Conservation (phyloP, 129 eudicot species). For the Helianthus tuberosus region DNA sequence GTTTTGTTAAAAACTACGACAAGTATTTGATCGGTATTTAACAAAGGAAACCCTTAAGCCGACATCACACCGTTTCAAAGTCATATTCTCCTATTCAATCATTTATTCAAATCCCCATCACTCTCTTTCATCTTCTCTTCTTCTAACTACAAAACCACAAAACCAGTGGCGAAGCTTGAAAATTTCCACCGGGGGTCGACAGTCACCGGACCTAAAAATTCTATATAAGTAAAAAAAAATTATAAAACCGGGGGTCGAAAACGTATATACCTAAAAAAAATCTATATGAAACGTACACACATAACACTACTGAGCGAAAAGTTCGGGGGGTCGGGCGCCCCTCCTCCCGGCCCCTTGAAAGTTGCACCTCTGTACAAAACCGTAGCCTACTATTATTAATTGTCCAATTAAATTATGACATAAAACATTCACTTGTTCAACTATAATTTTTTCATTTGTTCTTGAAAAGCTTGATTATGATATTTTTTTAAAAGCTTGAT, state of each 20-base stretch:
- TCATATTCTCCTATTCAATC: background rate
- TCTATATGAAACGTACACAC: too few relatives aligned
- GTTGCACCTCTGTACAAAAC: too few relatives aligned
- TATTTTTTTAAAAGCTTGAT: background rate
- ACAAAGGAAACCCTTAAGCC: background rate
- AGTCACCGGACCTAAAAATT: too few relatives aligned
- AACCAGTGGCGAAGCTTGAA: too few relatives aligned
- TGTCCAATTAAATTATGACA: background rate
- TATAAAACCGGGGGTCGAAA: too few relatives aligned
- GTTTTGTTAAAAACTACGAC: too few relatives aligned
- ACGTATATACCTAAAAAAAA: too few relatives aligned
- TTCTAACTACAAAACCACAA: background rate
- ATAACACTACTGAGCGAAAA: too few relatives aligned
- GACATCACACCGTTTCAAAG: background rate
- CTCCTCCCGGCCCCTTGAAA: too few relatives aligned
- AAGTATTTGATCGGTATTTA: background rate
- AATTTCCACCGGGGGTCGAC: too few relatives aligned
- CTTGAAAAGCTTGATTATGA: background rate
- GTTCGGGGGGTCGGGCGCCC: too few relatives aligned
- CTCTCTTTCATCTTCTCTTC: conserved; percentile 1
- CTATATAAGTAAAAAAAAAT: too few relatives aligned
- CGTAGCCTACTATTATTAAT: background rate
- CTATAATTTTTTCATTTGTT: background rate
- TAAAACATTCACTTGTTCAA: conserved; percentile 4
- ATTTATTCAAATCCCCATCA: background rate